These are phyloP conservation scores for Neonectria faginata DNA, from an alignment of 2,329 filamentous ascomycete genomes.

Conservation along the genomic window DNA sequence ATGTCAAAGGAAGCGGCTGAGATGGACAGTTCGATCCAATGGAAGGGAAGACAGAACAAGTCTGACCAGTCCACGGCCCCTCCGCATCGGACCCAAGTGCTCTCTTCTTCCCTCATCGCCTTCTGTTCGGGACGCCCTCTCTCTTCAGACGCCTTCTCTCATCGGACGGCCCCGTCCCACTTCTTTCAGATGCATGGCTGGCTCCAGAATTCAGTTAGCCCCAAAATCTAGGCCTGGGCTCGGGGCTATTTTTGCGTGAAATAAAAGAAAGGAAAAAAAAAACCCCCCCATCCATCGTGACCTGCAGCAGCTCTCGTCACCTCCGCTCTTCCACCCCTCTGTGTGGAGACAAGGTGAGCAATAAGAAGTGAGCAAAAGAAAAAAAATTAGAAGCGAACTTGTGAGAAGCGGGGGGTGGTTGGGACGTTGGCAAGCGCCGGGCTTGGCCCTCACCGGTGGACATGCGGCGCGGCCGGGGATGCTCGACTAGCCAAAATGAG, in stretches of 20 bases:
- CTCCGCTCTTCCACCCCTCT: constrained; percentile 11
- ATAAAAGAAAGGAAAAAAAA: constrained; percentile 18
- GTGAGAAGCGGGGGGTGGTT: constrained; percentile 5
- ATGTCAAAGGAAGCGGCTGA: constrained; percentile 5
- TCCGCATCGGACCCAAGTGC: constrained; percentile 21
- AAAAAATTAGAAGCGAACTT: neutral
- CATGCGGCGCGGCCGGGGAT: constrained; percentile 1
- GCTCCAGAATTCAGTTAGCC: constrained; percentile 6
- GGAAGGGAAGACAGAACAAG: neutral
- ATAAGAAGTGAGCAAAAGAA: constrained; percentile 4
- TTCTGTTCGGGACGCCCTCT: neutral
- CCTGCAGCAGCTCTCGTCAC: constrained; percentile 17
- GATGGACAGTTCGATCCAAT: neutral
- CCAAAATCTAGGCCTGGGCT: constrained; percentile 15
- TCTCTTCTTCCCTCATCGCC: neutral
- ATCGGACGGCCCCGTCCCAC: neutral
- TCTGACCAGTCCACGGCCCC: neutral
- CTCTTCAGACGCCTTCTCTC: neutral
- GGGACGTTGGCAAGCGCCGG: constrained; percentile 17
- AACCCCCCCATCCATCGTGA: constrained; percentile 8
- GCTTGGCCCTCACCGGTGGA: constrained; percentile 10
- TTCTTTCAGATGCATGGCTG: neutral
- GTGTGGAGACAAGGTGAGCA: constrained; percentile 12
- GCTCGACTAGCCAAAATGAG: neutral
- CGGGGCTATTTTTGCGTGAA: constrained; percentile 23